Conservation (phyloP, 441 rosid genomes). For the Cnidoscolus chayamansa region DNA sequence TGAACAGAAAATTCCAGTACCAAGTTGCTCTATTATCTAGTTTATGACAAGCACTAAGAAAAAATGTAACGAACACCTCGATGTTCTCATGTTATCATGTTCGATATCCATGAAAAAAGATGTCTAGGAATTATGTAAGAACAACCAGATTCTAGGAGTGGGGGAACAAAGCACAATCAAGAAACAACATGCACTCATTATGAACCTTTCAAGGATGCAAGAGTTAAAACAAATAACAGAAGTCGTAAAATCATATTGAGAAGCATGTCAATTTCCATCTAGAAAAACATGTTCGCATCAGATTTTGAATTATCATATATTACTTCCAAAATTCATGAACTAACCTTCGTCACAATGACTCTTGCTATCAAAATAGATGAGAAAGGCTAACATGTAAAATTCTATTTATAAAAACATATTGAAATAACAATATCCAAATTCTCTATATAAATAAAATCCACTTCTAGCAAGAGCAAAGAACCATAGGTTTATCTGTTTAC, state of each 20-base stretch:
- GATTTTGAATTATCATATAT: not conserved
- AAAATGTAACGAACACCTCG: not conserved
- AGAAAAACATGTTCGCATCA: not conserved
- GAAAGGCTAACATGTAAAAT: not conserved
- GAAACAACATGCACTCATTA: not conserved
- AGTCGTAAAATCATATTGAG: not conserved
- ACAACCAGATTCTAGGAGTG: not conserved
- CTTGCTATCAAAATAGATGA: not conserved
- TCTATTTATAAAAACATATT: not conserved
- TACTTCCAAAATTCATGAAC: not conserved
- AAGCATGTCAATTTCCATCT: not conserved
- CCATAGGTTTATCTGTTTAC: constrained; percentile 36
- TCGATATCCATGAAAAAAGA: not conserved
- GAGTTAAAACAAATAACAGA: not conserved
- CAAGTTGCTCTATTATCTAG: not conserved
- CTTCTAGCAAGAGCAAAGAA: not conserved
- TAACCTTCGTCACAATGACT: not conserved
- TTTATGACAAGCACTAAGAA: not conserved
- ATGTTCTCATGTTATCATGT: not conserved
- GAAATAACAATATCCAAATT: too few species aligned
- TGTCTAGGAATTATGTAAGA: not conserved
- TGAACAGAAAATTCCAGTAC: not conserved
- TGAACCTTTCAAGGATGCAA: not conserved
- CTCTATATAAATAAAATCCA: not conserved
- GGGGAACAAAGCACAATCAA: too few species aligned